Evolutionary conservation across 805 yeast genomes (phyloP).

Genomic region (Candida adriatica): DNA sequence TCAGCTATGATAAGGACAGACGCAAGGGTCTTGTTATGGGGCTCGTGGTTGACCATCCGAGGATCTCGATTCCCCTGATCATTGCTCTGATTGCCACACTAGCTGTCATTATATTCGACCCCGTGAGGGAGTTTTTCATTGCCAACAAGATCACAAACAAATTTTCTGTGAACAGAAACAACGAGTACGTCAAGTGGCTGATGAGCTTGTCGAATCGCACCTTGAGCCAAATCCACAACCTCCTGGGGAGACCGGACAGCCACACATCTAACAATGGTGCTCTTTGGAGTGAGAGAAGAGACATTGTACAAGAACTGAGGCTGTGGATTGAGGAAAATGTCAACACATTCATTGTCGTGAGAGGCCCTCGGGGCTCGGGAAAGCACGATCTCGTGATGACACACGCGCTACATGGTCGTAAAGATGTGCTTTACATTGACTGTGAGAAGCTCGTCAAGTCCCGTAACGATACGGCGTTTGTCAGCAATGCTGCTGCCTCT

Average conservation of each 20-base stretch:
- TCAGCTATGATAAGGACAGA: conserved; percentile 58
- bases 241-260: conserved; percentile 26
- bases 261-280: conserved; percentile 23
- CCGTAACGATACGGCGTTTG: conserved; percentile 62
- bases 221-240: conserved; percentile 29
- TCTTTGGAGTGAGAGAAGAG: conserved; percentile 68
- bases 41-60: conserved; percentile 66
- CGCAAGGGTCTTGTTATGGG: conserved; percentile 47
- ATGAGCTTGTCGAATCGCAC: conserved; percentile 25
- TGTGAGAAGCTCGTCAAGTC: conserved; percentile 72
- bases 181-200: conserved; percentile 30
- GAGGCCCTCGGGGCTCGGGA: conserved; percentile 96
- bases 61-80: conserved; percentile 73
- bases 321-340: conserved; percentile 83
- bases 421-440: conserved; percentile 62
- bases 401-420: conserved; percentile 53
- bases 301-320: conserved; percentile 58
- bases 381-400: conserved; percentile 72
- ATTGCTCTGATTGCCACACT: conserved; percentile 73
- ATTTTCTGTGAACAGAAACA: conserved; percentile 45
- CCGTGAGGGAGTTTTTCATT: conserved; percentile 78
- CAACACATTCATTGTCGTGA: conserved; percentile 82
- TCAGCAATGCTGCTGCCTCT: conserved; percentile 63
- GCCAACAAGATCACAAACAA: conserved; percentile 62
- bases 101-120: conserved; percentile 87